phyloP scores from a whole-genome alignment of 345 rosid species.

The Eucalyptus guilfoylei region DNA sequence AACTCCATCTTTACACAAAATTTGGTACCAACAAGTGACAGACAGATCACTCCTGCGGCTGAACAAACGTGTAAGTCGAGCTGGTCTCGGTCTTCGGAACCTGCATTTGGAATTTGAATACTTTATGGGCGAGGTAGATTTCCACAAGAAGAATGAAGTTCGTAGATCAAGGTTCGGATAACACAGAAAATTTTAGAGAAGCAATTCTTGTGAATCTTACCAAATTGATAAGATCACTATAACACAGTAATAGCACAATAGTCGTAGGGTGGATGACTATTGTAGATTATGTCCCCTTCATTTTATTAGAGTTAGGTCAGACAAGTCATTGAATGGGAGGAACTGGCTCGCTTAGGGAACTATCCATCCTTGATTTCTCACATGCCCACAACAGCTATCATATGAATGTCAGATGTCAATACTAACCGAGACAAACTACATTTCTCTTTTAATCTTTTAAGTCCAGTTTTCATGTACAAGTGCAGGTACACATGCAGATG shows the following conservation, averaged over 20 bases:
- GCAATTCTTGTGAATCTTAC: neutral
- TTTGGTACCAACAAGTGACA: neutral
- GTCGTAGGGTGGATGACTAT: neutral
- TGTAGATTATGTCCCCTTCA: neutral
- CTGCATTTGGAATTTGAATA: constrained; percentile 12
- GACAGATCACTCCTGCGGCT: constrained; percentile 22
- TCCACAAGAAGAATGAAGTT: neutral
- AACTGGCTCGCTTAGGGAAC: neutral
- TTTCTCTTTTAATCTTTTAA: neutral
- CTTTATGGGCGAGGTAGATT: neutral
- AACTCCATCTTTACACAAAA: neutral
- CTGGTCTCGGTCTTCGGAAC: constrained; percentile 58
- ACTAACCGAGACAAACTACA: neutral
- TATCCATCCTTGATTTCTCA: neutral
- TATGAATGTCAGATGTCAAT: neutral
- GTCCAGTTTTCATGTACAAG: neutral
- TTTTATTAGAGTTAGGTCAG: neutral
- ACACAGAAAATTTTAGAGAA: neutral
- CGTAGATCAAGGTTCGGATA: neutral
- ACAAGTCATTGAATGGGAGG: neutral
- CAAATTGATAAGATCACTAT: neutral
- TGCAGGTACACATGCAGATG: neutral
- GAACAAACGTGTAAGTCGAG: constrained; percentile 42
- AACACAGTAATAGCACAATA: neutral
- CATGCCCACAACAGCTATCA: neutral